A percentile compares a stretch with the other conserved stretches of the same genome.
These are phyloP conservation scores for Saturnispora diversa DNA, from an alignment of 805 yeast genomes.

Conservation along the genomic window DNA sequence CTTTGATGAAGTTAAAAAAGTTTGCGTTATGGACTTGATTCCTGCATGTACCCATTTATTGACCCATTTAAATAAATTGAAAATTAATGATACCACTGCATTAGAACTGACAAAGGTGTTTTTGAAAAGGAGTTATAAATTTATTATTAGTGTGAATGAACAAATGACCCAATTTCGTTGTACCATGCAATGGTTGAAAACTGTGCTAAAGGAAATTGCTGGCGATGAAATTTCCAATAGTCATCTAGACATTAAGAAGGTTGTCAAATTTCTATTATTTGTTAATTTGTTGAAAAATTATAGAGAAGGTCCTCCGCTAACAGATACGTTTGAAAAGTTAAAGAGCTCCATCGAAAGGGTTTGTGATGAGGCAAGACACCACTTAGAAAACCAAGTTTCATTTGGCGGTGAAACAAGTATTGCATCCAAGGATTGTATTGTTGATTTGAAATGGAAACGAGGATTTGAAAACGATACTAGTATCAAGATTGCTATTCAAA, in stretches of 20 bases:
- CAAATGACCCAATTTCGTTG: slow-evolving; percentile 40
- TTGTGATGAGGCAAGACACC: no score
- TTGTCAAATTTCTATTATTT: slow-evolving; percentile 27
- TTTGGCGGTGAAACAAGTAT: no score
- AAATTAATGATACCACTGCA: slow-evolving; percentile 15
- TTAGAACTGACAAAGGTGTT: slow-evolving; percentile 18
- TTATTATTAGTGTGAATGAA: slow-evolving; percentile 37
- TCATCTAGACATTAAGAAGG: slow-evolving; percentile 21
- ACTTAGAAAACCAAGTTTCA: no score
- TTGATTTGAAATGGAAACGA: no score
- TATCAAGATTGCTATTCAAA: no score
- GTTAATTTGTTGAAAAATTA: no score
- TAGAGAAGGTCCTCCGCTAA: no score
- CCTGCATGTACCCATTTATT: slow-evolving; percentile 51
- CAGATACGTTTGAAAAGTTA: no score
- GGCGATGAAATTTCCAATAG: slow-evolving; percentile 31
- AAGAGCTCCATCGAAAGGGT: no score
- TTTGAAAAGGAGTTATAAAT: slow-evolving; percentile 30
- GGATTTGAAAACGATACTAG: no score
- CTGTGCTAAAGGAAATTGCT: slow-evolving; percentile 30
- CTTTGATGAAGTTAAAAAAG: slow-evolving; percentile 43
- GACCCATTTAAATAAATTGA: slow-evolving; percentile 36
- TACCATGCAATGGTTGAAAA: slow-evolving; percentile 38
- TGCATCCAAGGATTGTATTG: no score
- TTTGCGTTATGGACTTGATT: slow-evolving; percentile 40